Conservation (phyloP, 768 basidiomycete species). For the Agrocybe praecox region DNA sequence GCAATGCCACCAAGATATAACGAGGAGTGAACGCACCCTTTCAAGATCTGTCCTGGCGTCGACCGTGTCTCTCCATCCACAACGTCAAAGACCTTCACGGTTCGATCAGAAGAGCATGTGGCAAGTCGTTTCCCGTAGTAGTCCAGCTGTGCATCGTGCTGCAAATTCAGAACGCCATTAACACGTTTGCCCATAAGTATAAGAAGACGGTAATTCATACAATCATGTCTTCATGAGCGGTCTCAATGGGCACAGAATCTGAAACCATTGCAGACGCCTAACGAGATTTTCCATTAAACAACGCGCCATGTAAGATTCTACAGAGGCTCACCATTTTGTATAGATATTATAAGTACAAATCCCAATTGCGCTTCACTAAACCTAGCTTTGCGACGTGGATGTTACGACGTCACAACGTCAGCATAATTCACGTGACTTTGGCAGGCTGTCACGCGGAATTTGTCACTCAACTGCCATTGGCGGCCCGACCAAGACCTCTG, state of each 20-base stretch:
- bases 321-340: conserved; percentile 13
- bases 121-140: conserved; percentile 97
- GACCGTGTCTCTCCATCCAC: conserved; percentile 83
- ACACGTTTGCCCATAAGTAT: conserved; percentile 3
- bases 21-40: conserved; percentile 57
- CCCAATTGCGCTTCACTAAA: background rate
- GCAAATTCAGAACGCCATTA: conserved; percentile 4
- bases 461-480: no score
- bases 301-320: background rate
- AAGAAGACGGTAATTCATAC: conserved; percentile 46
- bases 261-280: conserved; percentile 56
- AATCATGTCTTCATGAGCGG: conserved; percentile 98
- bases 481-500: no score
- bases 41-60: conserved; percentile 69
- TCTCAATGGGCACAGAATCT: conserved; percentile 87
- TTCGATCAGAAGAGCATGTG: conserved; percentile 95
- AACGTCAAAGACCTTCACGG: conserved; percentile 94
- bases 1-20: background rate
- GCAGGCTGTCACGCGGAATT: no score
- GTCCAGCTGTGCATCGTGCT: conserved; percentile 99
- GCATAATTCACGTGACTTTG: background rate
- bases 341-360: background rate
- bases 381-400: background rate
- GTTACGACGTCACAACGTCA: background rate
- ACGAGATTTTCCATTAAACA: background rate